These are phyloP conservation scores for Akebia trifoliata DNA, from an alignment of 164 flowering plant species.

Conservation along the genomic window DNA sequence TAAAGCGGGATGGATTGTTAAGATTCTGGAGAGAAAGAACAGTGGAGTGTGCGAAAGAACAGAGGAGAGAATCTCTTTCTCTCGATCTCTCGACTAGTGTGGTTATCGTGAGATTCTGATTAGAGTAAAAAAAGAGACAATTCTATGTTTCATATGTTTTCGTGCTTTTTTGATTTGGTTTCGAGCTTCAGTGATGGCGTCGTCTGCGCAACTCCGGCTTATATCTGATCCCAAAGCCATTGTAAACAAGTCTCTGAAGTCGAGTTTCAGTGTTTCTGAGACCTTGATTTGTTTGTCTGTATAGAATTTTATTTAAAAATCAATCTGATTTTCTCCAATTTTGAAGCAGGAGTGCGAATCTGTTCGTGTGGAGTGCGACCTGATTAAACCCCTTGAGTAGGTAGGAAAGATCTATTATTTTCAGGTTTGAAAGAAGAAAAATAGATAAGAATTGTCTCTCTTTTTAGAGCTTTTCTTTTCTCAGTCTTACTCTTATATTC, in stretches of 20 bases:
- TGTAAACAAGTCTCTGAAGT: slow-evolving; percentile 42
- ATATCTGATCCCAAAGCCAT: slow-evolving; percentile 58
- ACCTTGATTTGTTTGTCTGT: neutral
- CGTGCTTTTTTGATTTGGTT: neutral
- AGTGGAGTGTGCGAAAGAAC: no score
- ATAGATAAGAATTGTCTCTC: neutral
- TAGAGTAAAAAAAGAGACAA: no score
- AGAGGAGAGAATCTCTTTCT: no score
- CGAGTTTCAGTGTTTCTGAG: neutral
- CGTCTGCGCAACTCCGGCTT: slow-evolving; percentile 50
- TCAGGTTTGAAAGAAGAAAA: neutral
- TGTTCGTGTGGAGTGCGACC: slow-evolving; percentile 59
- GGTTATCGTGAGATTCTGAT: no score
- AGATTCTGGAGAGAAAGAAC: no score
- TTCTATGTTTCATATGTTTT: no score
- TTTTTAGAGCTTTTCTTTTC: slow-evolving; percentile 4
- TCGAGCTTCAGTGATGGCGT: slow-evolving; percentile 11
- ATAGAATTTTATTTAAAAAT: neutral
- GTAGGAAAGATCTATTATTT: slow-evolving; percentile 16
- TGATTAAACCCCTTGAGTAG: slow-evolving; percentile 56
- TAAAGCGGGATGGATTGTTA: no score
- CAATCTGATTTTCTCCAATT: neutral
- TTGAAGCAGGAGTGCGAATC: slow-evolving; percentile 40
- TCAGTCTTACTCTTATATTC: neutral
- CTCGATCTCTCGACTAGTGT: no score